phyloP scores from a whole-genome alignment of 768 basidiomycete species.

The Thelephora aurantiotincta region DNA sequence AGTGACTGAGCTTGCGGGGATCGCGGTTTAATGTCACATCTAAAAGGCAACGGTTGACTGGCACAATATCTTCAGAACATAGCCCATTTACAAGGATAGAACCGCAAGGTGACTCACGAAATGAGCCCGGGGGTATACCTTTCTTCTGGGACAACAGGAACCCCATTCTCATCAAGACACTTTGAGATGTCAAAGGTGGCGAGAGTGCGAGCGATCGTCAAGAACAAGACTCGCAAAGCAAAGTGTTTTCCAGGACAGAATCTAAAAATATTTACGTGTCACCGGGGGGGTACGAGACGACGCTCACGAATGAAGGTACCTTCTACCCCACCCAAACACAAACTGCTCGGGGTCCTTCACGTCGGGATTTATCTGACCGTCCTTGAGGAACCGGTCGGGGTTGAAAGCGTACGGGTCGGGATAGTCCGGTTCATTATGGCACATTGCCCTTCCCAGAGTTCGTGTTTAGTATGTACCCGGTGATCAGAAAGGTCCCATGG shows the following conservation, averaged over 20 bases:
- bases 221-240: constrained; percentile 1
- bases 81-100: neutral
- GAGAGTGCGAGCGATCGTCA: constrained; percentile 6
- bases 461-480: too few species aligned
- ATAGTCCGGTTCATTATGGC: constrained; percentile 2
- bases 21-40: neutral
- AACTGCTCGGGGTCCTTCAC: constrained; percentile 2
- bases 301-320: constrained; percentile 2
- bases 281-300: neutral
- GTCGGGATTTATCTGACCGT: constrained; percentile 2
- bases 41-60: neutral
- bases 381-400: constrained; percentile 4
- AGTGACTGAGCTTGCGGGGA: neutral
- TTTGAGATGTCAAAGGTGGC: constrained; percentile 6
- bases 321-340: constrained; percentile 5
- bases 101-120: neutral
- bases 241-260: constrained; percentile 9
- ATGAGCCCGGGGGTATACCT: neutral
- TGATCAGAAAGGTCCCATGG: neutral
- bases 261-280: neutral
- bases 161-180: constrained; percentile 8
- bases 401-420: constrained; percentile 3
- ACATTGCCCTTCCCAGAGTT: constrained; percentile 2
- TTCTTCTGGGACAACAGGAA: constrained; percentile 1
- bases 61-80: neutral